Base-by-base conservation (phyloP, 257 asterid genomes). In the Petunia secreta region DNA sequence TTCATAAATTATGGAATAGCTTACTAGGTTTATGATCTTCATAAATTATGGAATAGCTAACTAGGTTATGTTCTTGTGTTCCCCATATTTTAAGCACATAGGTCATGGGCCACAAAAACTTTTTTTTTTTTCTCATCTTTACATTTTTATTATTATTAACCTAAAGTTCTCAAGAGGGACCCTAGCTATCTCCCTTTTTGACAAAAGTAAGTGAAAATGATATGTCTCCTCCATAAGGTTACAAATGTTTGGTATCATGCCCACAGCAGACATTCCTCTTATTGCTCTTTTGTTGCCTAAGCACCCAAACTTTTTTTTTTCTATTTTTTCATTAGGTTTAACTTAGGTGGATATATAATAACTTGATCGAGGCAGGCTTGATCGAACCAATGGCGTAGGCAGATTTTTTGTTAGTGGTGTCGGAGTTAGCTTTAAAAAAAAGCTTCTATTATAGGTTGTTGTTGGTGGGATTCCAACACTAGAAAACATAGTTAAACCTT, bases 181-280 rank as follows among this genome's bases (percentile, higher is more conserved):
- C 15, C 41, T 25, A 25, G 25, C 25, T 25, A 25, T 25, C 75
- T 38, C 75, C 50, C 63, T 80, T 50, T 52, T 75, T 78, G 84
- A 76, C 74, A 75, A 83, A 89, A 76, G 86, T 57, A 69, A 53
- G 84, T 86, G 93, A 90, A 84, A 89, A 87, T 85, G 92, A 88
- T 86, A 54, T 79, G 90, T 88, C 78, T 86, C 89, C 84, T 80
- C 55, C 55, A 84, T 82, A 85, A 74, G 83, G 80, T 79, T 79
- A 77, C 41, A 66, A 62, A 80, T 82, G 89, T 75, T 84, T 66
- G 85, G 86, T 84, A 79, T 77, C 76, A 65, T 62, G 81, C 88
- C 63, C 84, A 71, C 84, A 86, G 75, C 79, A 74, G 60, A 85
- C 86, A 86, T 86, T 81, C 87, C 80, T 71, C 34, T 82, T 15